These are phyloP conservation scores for Mycocentrospora acerina DNA, from an alignment of 2,329 filamentous ascomycete genomes.

Conservation along the genomic window DNA sequence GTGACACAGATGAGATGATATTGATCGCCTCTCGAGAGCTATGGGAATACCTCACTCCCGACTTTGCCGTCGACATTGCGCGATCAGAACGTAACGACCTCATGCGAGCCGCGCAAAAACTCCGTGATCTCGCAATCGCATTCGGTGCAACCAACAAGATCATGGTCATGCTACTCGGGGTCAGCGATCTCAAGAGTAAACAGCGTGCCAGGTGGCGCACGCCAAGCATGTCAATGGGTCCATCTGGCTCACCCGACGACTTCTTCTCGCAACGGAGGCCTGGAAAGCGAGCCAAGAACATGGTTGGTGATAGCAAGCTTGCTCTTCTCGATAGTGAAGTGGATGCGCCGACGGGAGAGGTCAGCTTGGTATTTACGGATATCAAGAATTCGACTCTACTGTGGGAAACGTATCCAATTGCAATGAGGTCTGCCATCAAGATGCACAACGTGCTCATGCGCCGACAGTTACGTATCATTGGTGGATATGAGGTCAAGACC, in stretches of 20 bases:
- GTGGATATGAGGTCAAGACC: constrained; percentile 98
- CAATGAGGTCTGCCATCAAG: constrained; percentile 96
- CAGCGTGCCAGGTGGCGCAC: constrained; percentile 75
- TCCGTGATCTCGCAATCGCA: constrained; percentile 91
- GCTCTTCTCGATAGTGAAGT: constrained; percentile 87
- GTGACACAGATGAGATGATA: constrained; percentile 90
- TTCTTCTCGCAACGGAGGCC: constrained; percentile 62
- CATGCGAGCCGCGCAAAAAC: constrained; percentile 92
- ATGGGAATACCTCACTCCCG: constrained; percentile 91
- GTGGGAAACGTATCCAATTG: constrained; percentile 92
- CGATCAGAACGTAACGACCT: constrained; percentile 83
- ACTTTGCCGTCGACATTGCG: constrained; percentile 88
- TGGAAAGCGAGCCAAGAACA: constrained; percentile 59
- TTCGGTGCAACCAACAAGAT: constrained; percentile 94
- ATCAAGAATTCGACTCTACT: constrained; percentile 97
- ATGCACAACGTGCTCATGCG: constrained; percentile 98
- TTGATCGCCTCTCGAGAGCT: constrained; percentile 87
- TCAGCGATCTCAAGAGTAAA: constrained; percentile 84
- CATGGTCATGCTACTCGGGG: constrained; percentile 98
- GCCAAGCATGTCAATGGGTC: constrained; percentile 82
- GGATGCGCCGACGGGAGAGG: constrained; percentile 83
- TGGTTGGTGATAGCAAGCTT: constrained; percentile 78
- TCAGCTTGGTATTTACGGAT: constrained; percentile 95
- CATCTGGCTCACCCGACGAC: constrained; percentile 72
- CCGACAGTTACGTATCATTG: constrained; percentile 86